Evolutionary conservation across 192 early-diverging fungal species (phyloP).

Genomic region (Coemansia sp.): DNA sequence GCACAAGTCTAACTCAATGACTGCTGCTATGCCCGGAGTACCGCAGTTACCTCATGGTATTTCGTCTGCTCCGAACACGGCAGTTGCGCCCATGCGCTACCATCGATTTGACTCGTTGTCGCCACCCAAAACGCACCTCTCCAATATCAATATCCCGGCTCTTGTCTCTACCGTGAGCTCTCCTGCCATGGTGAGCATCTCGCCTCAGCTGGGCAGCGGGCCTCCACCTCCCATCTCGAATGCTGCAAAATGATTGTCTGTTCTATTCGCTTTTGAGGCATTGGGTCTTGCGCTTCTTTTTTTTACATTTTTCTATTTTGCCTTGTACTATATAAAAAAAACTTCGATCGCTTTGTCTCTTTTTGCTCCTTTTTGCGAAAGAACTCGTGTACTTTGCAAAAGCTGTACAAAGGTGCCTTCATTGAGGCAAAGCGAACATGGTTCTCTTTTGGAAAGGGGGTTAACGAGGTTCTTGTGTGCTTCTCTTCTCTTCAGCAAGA

Average conservation of each 20-base stretch:
- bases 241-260: slow-evolving; percentile 14
- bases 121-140: not conserved
- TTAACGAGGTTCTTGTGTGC: not conserved
- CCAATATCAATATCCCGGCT: slow-evolving; percentile 11
- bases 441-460: not conserved
- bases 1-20: not conserved
- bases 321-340: not conserved
- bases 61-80: not conserved
- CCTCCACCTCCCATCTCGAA: slow-evolving; percentile 17
- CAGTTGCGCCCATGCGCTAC: not conserved
- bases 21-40: not conserved
- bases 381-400: not conserved
- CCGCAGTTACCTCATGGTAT: not conserved
- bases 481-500: not conserved
- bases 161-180: slow-evolving; percentile 9
- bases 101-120: not conserved
- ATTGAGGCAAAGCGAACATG: not conserved
- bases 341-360: not conserved
- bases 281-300: not conserved
- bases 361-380: not conserved
- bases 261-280: not conserved
- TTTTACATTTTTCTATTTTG: not conserved
- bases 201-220: slow-evolving; percentile 19
- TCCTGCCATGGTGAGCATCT: slow-evolving; percentile 10
- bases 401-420: not conserved